Evolutionary conservation across 345 rosid genomes (phyloP).

Genomic region (Eucalyptus sp.): DNA sequence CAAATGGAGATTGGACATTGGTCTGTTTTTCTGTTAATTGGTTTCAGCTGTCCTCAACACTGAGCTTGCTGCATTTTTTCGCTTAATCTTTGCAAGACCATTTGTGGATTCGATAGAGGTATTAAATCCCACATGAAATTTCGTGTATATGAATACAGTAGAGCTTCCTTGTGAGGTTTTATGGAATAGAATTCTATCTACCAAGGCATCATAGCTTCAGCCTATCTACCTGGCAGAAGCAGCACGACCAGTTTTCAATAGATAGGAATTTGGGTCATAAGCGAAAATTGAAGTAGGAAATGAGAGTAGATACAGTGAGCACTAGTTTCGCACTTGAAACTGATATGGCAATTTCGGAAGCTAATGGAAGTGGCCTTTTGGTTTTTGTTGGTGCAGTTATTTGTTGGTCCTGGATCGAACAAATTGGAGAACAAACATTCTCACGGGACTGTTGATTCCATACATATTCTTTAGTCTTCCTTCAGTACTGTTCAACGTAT

Average conservation of each 20-base stretch:
- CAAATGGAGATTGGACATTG: neutral
- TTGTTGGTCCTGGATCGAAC: constrained; percentile 88
- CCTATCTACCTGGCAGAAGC: neutral
- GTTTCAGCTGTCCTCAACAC: neutral
- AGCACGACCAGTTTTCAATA: neutral
- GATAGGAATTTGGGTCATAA: neutral
- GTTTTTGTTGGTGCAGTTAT: constrained; percentile 35
- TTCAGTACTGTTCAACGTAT: constrained; percentile 40
- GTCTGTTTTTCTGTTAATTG: neutral
- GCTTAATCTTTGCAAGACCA: neutral
- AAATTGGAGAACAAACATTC: constrained; percentile 88
- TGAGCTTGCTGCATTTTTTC: neutral
- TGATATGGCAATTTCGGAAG: neutral
- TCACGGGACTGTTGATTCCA: constrained; percentile 82
- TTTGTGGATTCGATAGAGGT: neutral
- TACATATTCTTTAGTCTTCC: constrained; percentile 94
- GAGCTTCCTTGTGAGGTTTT: neutral
- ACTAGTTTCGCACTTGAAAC: neutral
- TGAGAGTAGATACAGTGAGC: neutral
- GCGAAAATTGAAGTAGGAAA: neutral
- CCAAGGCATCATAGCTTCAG: neutral
- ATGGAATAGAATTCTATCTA: neutral
- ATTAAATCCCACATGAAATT: neutral
- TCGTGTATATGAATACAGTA: neutral
- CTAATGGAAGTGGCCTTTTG: neutral